Evolutionary conservation across 192 early-diverging fungal genomes (phyloP), one percentile per base, ranked within the genome.

Genomic region (Backusella mclennaniae): DNA sequence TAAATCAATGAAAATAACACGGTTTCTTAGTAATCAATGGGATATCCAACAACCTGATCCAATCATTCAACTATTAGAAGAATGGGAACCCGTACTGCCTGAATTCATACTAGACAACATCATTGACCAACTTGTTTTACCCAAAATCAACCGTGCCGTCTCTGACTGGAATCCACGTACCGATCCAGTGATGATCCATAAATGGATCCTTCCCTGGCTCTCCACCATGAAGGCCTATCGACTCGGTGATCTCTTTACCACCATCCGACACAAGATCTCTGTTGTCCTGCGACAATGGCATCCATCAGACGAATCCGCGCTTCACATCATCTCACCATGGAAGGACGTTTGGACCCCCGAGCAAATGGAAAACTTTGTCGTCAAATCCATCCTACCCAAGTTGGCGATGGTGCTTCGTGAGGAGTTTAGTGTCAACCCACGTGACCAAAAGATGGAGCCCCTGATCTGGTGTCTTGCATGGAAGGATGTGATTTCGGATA

Each of bases 161-260:
- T 87, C 89, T 0, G 69, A 84, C 11, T 95, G 92, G 92, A 86
- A 88, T 53, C 91, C 91, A 17, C 75, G 78, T 29, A 77, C 79
- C 1, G 86, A 90, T 71, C 78, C 80, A 2, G 77, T 81, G n/a
- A 87, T 87, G 80, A 79, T 93, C 1, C 93, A 96, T 73, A 85
- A 82, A 8, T 96, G 94, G 94, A 75, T 95, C 7, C 93, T 92
- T 74, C 94, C 94, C 0, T 96, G 95, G 95, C 79, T 96, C 8
- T 92, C 93, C 1, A 74, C 91, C 21, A 67, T 93, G 14, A 86
- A 82, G 15, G 87, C 88, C 19, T 73, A 77, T 35, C 82, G 89
- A 66, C 39, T 87, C 14, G 75, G 83, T 17, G 78, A 84, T 19
- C 67, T 95, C 3, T 85, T 85, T 75, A 84, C 85, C 7, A 77